Percentiles rank a stretch among this genome's conserved stretches.
Evolutionary conservation across 805 yeast genomes (phyloP).

Genomic region (Pichia scutulata): DNA sequence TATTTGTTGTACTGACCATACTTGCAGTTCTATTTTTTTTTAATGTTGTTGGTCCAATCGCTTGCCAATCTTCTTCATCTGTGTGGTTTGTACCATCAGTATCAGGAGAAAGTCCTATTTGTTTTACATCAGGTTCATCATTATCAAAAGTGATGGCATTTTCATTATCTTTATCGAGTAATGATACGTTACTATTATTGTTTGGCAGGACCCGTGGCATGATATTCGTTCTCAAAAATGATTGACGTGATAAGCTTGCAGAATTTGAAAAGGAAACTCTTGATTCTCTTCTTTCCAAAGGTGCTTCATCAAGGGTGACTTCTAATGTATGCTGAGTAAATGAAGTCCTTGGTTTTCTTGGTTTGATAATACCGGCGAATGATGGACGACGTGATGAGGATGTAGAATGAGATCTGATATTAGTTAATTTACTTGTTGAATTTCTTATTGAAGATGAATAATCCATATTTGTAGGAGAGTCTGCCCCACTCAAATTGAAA

Average conservation of each 20-base stretch:
- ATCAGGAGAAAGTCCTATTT: background rate
- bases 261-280: conserved; percentile 30
- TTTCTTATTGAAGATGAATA: background rate
- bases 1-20: conserved; percentile 4
- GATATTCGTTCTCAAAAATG: conserved; percentile 30
- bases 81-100: conserved; percentile 48
- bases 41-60: conserved; percentile 73
- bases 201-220: conserved; percentile 18
- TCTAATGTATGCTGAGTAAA: conserved; percentile 27
- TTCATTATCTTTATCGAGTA: conserved; percentile 19
- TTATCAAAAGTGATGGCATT: conserved; percentile 17
- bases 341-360: conserved; percentile 28
- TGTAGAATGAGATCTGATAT: conserved; percentile 18
- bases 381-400: conserved; percentile 24
- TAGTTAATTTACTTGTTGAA: conserved; percentile 3
- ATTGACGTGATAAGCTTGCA: conserved; percentile 30
- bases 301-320: conserved; percentile 27
- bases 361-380: conserved; percentile 29
- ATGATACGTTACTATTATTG: conserved; percentile 17
- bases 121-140: conserved; percentile 1
- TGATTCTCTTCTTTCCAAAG: conserved; percentile 25
- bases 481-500: background rate
- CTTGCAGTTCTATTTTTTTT: conserved; percentile 20
- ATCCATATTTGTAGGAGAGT: conserved; percentile 1
- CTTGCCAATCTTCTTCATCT: conserved; percentile 96